These are phyloP conservation scores for Suhomyces bolitotheri DNA, from an alignment of 1,139 yeast species.

Conservation along the genomic window DNA sequence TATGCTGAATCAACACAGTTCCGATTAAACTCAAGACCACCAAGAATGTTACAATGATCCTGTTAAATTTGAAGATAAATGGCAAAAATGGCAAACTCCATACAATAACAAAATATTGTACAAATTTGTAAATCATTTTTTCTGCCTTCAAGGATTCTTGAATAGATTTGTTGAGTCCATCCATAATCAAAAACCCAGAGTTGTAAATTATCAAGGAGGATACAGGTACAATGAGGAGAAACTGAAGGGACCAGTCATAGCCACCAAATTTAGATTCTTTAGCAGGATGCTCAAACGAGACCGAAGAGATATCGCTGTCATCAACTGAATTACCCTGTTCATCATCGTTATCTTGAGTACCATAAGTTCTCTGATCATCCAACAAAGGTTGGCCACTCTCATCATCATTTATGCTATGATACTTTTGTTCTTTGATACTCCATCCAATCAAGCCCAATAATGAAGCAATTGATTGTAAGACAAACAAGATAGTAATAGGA, in stretches of 20 bases:
- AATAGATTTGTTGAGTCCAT: conserved; percentile 66
- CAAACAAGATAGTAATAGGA: conserved; percentile 50
- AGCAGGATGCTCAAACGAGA: conserved; percentile 14
- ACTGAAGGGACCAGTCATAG: conserved; percentile 83
- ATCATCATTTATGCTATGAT: conserved; percentile 12
- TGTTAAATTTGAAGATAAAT: conserved; percentile 68
- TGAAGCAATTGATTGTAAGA: conserved; percentile 51
- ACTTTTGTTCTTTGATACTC: conserved; percentile 24
- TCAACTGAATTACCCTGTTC: conserved; percentile 17
- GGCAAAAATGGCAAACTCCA: conserved; percentile 65
- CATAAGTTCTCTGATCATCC: conserved; percentile 22
- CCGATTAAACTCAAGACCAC: conserved; percentile 37
- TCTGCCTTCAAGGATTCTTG: conserved; percentile 61
- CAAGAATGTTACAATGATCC: conserved; percentile 45
- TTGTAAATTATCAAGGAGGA: conserved; percentile 53
- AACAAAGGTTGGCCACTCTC: conserved; percentile 36
- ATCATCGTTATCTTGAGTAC: conserved; percentile 21
- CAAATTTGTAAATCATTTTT: conserved; percentile 44
- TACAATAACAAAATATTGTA: conserved; percentile 35
- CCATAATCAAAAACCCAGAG: conserved; percentile 54
- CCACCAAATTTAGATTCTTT: conserved; percentile 43
- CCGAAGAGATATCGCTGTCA: conserved; percentile 16
- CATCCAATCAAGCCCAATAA: conserved; percentile 57
- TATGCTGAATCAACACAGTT: conserved; percentile 34
- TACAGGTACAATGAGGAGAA: conserved; percentile 65